Base-by-base conservation (phyloP, 2,329 filamentous ascomycete species). In the Fusarium gaditjirri region DNA sequence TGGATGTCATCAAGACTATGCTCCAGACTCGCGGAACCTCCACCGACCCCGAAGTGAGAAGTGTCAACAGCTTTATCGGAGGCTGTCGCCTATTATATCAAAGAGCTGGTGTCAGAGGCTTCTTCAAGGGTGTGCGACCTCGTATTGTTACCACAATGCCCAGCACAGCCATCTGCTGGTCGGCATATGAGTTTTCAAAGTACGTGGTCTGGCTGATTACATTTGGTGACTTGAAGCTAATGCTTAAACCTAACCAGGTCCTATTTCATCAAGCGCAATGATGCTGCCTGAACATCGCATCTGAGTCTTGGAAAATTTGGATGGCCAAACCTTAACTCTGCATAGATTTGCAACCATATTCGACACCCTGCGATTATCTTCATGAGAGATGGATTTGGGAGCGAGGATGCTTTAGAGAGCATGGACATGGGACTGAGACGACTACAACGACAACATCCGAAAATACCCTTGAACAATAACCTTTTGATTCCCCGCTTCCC, bases 81-180 rank as follows among this genome's bases (percentile, higher is more conserved):
- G 95, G 94, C 12, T 95, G 94, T 71, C 87, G 88, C 70, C 90
- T 98, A 65, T 91, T 98, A 72, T 93, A 94, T 81, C 89, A 90
- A 76, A 90, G 95, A 78, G 95, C 97, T 80, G 96, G 96, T 39
- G 87, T 93, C 77, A 86, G 86, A 62, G 96, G 96, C 7, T 99
- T 98, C 83, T 95, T 98, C 84, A 95, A 97, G 80, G 96, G 96
- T 46, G 89, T 98, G 80, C 91, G 93, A 76, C 96, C 96, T 50
- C 89, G 96, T 78, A 92, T 99, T 52, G 91, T 99, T 70, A 98
- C 95, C 16, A 97, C 96, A 3, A 98, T 98, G 93, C 96, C 96
- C 25, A 98, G 95, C 84, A 99, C 96, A 38, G 96, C 96, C n/a
- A 99, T 99, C 79, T 99, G 96, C 87, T 99, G 96, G 96, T 96